Evolutionary conservation across 352 stramenopile species (phyloP), one percentile per base, ranked within the genome.

Genomic region (Phytophthora cajani): DNA sequence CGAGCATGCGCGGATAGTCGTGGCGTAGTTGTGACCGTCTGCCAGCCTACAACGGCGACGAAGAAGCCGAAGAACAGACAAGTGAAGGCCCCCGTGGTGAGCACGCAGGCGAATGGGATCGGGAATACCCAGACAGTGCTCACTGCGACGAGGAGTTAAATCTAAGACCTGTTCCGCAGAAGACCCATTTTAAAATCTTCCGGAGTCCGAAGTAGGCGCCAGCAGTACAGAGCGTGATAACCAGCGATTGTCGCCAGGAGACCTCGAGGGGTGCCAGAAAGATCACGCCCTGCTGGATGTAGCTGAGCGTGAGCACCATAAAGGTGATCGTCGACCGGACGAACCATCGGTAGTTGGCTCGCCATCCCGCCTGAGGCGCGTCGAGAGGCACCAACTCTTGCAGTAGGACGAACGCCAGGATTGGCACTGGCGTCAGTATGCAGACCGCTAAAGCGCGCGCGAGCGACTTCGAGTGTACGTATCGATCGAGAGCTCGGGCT

Each of bases 31-130:
- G 32, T 6, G 11, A 67, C 12, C 12, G 50, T 23, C 23, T 49
- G 46, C 36, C 38, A 50, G 16, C 62, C 53, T 10, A 74, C 27
- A 9, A 51, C 40, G 16, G 40, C 19, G 16, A 59, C n/a, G n/a
- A 69, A 74, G 16, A 62, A 27, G 6, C 54, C 36, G 27, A 70
- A 51, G 3, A 70, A 59, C 16, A 74, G 17, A 32, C 23, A 57
- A 2, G 67, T 58, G 40, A 66, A 71, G 2, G 38, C 23, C 5
- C 61, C 56, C 6, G 57, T 60, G 7, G 63, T 76, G 21, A 76
- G 46, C 17, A 63, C 69, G 19, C 68, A 65, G 14, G 69, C 58
- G 36, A 76, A 76, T 14, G 63, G 69, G 25, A 76, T 76, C 3
- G 69, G 63, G 16, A 76, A 76, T 3, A 56, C 36, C 69, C 69